Base-by-base conservation (phyloP, 2,329 filamentous ascomycete genomes). In the Leptographium radiaticola region DNA sequence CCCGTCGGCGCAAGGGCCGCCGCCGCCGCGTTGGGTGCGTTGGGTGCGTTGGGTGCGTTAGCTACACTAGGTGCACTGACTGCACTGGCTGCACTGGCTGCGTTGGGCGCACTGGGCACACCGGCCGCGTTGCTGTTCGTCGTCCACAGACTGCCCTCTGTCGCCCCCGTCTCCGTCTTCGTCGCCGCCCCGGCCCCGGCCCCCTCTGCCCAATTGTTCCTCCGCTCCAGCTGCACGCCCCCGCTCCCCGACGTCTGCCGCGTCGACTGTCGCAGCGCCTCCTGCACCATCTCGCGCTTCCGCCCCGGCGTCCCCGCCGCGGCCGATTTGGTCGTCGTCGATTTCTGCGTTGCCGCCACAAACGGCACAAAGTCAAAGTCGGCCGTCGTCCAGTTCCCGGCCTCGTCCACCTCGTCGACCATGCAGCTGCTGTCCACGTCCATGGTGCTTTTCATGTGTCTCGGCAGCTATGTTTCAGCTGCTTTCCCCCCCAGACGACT, bases 301-400 rank as follows among this genome's bases (percentile, higher is more conserved):
- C 16, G 40, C n/a, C 10, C 10, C 1, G 42, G 42, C 11, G 18
- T 12, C 18, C 15, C 25, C 25, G 25, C 25, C 25, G 25, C 25
- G 2, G 25, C 25, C 25, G 25, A 25, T 5, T 25, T 36, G 34
- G 34, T 36, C 9, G 34, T 36, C 34, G 34, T 13, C 34, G 34
- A 3, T 6, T 9, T 36, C 6, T 36, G 11, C 20, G 16, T 42
- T 39, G 42, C 25, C 42, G 39, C 7, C 39, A 8, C 39, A 4
- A 8, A 18, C 39, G 39, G 39, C 39, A 36, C 8, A 30, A 30
- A 46, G 31, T 49, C 44, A 15, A 36, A 36, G 34, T 52, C 38
- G 0, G 38, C 25, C 5, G 49, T 40, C 8, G 52, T 53, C 56
- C 54, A 56, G 44, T 58, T 54, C n/a, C 56, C 54, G 4, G 42